These are phyloP conservation scores for Amborella trichopoda DNA, from an alignment of 164 flowering plant species.

Conservation along the genomic window DNA sequence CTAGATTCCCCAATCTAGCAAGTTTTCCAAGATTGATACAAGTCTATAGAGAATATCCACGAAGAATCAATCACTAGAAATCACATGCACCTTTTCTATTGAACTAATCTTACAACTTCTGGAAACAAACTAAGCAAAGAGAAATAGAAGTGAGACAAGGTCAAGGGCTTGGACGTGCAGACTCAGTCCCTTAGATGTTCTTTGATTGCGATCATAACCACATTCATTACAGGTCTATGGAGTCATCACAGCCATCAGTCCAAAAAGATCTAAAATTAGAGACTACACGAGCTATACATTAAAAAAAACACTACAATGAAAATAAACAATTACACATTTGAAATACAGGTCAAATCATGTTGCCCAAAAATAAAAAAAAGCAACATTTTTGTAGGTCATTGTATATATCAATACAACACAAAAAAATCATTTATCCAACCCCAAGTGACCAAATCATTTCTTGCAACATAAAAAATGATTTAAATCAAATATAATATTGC, in stretches of 20 bases:
- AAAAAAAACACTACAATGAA: not conserved
- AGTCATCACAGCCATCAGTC: slow-evolving; percentile 12
- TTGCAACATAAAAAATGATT: not conserved
- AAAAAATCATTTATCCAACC: slow-evolving; percentile 19
- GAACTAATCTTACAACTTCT: too few relatives aligned
- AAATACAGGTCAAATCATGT: not conserved
- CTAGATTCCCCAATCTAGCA: not conserved
- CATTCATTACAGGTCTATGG: slow-evolving; percentile 23
- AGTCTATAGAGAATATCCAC: not conserved
- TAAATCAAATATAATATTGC: not conserved
- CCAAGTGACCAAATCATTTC: not conserved
- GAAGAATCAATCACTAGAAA: not conserved
- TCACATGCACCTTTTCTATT: not conserved
- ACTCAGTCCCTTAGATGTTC: too few relatives aligned
- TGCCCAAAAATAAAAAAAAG: not conserved
- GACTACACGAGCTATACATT: not conserved
- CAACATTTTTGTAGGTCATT: not conserved
- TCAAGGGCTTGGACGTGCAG: too few relatives aligned
- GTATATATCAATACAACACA: slow-evolving; percentile 27
- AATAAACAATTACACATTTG: not conserved
- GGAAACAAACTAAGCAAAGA: too few relatives aligned
- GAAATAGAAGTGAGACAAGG: too few relatives aligned
- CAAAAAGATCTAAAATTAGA: not conserved
- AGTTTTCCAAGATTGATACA: not conserved
- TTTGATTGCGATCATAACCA: too few relatives aligned